phyloP scores from a whole-genome alignment of 208 protist genomes.

The Acanthamoeba castellanii region DNA sequence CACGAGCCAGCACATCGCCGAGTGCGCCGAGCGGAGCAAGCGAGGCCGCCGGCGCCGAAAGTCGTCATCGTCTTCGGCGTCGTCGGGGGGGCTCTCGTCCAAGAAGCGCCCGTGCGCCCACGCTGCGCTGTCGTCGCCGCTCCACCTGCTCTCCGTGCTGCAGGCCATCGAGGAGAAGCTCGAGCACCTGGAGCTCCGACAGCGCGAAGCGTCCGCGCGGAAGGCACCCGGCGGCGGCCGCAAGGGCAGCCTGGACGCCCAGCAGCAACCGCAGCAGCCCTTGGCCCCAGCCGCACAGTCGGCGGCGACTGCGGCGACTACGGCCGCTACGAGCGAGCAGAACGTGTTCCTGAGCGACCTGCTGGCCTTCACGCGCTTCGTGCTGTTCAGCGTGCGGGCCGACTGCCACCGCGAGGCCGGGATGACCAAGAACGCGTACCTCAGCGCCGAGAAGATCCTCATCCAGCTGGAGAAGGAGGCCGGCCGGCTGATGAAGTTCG shows the following conservation, averaged over 20 bases:
- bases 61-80: not conserved
- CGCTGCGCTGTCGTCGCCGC: not conserved
- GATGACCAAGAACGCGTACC: slow-evolving; percentile 22
- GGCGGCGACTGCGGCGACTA: not conserved
- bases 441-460: not conserved
- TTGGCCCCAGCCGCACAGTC: not conserved
- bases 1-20: not conserved
- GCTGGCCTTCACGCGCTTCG: slow-evolving; percentile 18
- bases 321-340: not conserved
- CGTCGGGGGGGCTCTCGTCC: not conserved
- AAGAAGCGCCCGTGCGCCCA: not conserved
- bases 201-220: not conserved
- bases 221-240: not conserved
- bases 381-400: slow-evolving; percentile 1
- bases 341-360: not conserved
- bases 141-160: not conserved
- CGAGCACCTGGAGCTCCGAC: not conserved
- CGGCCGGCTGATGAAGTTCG: not conserved
- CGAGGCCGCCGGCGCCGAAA: not conserved
- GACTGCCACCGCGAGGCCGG: slow-evolving; percentile 42
- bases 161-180: slow-evolving; percentile 10
- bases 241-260: not conserved
- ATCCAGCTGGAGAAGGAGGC: not conserved
- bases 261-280: not conserved
- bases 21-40: not conserved